Base-by-base conservation (phyloP, 169 alveolate genomes). In the Eimeria zaria region DNA sequence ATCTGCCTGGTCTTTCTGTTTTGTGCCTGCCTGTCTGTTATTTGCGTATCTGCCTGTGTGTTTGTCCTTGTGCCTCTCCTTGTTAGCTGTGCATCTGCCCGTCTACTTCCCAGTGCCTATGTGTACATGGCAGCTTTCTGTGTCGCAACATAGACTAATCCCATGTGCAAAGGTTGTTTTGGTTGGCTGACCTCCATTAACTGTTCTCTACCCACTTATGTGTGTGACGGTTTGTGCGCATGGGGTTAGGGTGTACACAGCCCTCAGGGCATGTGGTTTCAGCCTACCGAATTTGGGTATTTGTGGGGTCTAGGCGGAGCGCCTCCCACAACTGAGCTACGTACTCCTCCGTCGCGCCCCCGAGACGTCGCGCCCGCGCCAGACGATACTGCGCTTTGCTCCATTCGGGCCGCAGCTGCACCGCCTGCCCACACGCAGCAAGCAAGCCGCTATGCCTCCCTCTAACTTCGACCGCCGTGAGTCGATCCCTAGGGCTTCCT, bases 321-420 rank as follows among this genome's bases (percentile, higher is more conserved):
- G 91, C 91, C 51, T 55, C 58, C 91, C 91, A 84, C 44, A 84
- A 44, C 36, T 84, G 55, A 46, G 91, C 27, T 24, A 84, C 67
- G 91, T 84, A 84, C 44, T 84, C 91, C 67, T 84, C 91, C 44
- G 78, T 58, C 48, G 53, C 51, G 22, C 91, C 91, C 39, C 41
- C 27, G 20, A 84, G 91, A 58, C 91, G 91, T 55, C 67, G 91
- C 9, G 91, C 91, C 18, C 91, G 76, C 33, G 91, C 91, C 41
- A 84, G 74, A 18, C 91, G 91, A 30, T 84, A 84, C 22, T 84
- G 91, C 9, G 91, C 91, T 58, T 84, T 84, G 91, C 91, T 84
- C 91, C 91, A 84, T 53, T 84, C 91, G 73, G 91, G 91, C 33
- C 91, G 91, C 78, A 84, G 55, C 91, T 84, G 91, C 36, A 58